Conservation (phyloP, 2,329 filamentous ascomycete species). For the Fusarium avenaceum region DNA sequence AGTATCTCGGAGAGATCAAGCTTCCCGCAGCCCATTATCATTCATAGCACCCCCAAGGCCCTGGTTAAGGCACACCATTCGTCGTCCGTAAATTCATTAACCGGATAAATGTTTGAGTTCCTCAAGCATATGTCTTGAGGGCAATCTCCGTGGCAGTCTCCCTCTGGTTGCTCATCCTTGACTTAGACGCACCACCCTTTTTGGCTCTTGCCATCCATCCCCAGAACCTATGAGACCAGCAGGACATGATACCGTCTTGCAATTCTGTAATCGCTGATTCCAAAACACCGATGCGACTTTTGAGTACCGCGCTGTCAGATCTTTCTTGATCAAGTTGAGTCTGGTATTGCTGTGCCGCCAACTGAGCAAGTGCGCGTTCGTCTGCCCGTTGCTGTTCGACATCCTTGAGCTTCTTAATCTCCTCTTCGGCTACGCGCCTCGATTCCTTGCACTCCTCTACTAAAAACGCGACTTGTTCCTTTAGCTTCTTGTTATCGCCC, state of each 20-base stretch:
- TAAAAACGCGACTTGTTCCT: fast-evolving
- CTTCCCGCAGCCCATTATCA: no score
- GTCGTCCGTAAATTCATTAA: no score
- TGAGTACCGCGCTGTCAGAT: neutral
- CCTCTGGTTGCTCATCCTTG: neutral
- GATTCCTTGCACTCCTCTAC: neutral
- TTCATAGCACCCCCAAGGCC: no score
- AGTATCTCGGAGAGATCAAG: no score
- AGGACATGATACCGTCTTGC: neutral
- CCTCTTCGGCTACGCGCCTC: fast-evolving
- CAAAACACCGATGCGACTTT: neutral
- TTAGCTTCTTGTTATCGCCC: neutral
- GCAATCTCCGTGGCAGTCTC: neutral
- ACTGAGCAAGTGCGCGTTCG: neutral
- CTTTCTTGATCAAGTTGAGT: neutral
- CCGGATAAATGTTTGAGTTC: no score
- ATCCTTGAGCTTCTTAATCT: neutral
- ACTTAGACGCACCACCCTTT: neutral
- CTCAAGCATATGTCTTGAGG: slow-evolving; percentile 4
- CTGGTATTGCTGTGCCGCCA: neutral
- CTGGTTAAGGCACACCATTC: no score
- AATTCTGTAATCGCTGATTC: neutral
- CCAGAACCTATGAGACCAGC: slow-evolving; percentile 9
- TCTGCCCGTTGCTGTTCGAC: neutral
- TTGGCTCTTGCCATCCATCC: neutral